A percentile compares a stretch with the other conserved stretches of the same genome.
Evolutionary conservation across 495 filamentous ascomycete genomes (phyloP).

Genomic region (Penicillium flavigenum): DNA sequence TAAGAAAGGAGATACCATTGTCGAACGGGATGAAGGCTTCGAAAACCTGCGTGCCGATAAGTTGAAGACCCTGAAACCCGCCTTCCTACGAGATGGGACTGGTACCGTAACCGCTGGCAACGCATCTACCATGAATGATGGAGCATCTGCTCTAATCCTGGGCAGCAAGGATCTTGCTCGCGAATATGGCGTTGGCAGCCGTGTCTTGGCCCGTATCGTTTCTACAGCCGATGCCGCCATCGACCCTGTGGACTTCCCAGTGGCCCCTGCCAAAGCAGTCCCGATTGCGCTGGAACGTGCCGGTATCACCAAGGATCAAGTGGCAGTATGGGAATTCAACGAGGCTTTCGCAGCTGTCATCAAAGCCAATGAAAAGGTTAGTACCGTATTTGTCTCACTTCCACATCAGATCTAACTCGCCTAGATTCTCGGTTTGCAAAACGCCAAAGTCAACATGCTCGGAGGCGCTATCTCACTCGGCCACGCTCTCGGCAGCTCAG

Average conservation of each 20-base stretch:
- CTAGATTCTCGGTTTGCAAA: slow-evolving; percentile 74
- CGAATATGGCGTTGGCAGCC: slow-evolving; percentile 67
- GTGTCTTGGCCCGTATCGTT: slow-evolving; percentile 81
- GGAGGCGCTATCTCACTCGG: slow-evolving; percentile 94
- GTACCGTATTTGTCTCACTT: slow-evolving; percentile 6
- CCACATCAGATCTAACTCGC: slow-evolving; percentile 18
- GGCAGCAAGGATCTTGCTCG: slow-evolving; percentile 72
- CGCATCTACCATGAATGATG: slow-evolving; percentile 89
- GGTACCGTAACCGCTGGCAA: slow-evolving; percentile 96
- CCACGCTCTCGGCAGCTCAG: slow-evolving; percentile 91
- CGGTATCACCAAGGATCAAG: slow-evolving; percentile 83
- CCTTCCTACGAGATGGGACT: slow-evolving; percentile 77
- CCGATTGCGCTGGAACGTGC: slow-evolving; percentile 86
- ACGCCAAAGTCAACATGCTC: slow-evolving; percentile 76
- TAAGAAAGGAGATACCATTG: slow-evolving; percentile 76
- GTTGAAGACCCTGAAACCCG: slow-evolving; percentile 81
- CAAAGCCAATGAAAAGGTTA: slow-evolving; percentile 87
- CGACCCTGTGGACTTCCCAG: slow-evolving; percentile 92
- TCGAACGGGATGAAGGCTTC: slow-evolving; percentile 84
- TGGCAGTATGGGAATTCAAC: slow-evolving; percentile 96
- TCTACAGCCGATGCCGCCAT: slow-evolving; percentile 86
- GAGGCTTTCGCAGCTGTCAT: slow-evolving; percentile 97
- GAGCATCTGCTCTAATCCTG: slow-evolving; percentile 86
- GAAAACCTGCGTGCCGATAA: slow-evolving; percentile 81
- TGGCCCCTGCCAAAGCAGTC: slow-evolving; percentile 89